Base-by-base conservation (phyloP, 176 grass and related monocot genomes). In the Carex littledalei region DNA sequence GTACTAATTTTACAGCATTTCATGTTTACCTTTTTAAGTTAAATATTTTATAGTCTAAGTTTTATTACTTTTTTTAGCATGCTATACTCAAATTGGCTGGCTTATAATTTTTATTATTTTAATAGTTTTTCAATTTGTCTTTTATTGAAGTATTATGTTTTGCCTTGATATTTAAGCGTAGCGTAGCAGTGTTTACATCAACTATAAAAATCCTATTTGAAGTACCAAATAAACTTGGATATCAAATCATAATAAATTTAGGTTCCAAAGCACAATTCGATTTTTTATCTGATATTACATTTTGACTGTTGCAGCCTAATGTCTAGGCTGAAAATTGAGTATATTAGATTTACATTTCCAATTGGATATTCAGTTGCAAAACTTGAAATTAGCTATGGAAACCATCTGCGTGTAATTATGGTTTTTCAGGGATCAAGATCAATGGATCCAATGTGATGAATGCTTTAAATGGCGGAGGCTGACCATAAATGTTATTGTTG, bases 401-500 rank as follows among this genome's bases (percentile, higher is more conserved):
- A 49, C 9, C 43, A 74, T 35, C 15, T 78, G 35, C 57, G 11
- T 78, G 18, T 79, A 43, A 78, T 64, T 70, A 57, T 68, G 62
- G 6, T 84, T 8, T 8, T 84, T 22, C 83, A 99, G 97, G 88
- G 97, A 99, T 81, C 97, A 94, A 88, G 93, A 99, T 84, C 97
- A 99, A 89, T 99, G 93, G 97, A 94, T 94, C 78, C 97, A 99
- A 21, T 99, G 97, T 56, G 93, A 99, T 3, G 93, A 96, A 80
- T 99, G 97, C 84, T 92, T 80, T 80, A 99, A 99, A 91, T 99
- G 97, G 97, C 97, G 97, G 14, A 84, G 90, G 45, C 29, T 99
- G 84, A 92, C 97, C 72, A 87, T 94, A 83, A 90, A 91, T 91
- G 82, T 99, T 87, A 89, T 99, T 89, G 62, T 95, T 89, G 90